Evolutionary conservation across 2,329 filamentous ascomycete genomes (phyloP).

Genomic region (Albifimbria verrucaria): DNA sequence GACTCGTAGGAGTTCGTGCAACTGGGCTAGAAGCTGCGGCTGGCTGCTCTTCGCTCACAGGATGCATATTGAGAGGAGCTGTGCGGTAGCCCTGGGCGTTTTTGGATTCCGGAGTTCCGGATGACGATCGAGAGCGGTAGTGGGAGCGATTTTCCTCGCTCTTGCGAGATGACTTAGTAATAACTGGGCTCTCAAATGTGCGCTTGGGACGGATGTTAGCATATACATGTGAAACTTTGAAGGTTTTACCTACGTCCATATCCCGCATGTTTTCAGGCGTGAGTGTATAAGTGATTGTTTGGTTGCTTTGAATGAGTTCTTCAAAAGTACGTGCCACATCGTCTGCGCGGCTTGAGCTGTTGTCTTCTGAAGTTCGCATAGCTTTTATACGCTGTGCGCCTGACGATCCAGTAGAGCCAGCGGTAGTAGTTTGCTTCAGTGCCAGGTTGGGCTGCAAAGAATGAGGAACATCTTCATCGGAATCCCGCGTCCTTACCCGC

Average conservation of each 20-base stretch:
- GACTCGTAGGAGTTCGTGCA: background rate
- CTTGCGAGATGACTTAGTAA: conserved; percentile 38
- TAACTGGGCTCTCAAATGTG: conserved; percentile 39
- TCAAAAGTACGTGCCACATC: conserved; percentile 70
- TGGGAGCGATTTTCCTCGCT: conserved; percentile 42
- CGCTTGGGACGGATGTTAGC: conserved; percentile 32
- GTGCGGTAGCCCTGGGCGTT: conserved; percentile 16
- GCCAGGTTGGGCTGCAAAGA: conserved; percentile 17
- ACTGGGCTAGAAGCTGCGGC: background rate
- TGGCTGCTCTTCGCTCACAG: conserved; percentile 1
- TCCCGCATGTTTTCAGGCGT: conserved; percentile 78
- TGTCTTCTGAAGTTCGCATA: conserved; percentile 58
- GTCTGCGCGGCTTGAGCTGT: conserved; percentile 42
- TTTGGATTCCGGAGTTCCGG: conserved; percentile 34
- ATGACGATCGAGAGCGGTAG: conserved; percentile 47
- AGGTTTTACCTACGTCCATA: conserved; percentile 57
- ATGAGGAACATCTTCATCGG: conserved; percentile 26
- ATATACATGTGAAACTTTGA: background rate
- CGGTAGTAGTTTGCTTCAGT: conserved; percentile 41
- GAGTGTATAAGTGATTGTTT: conserved; percentile 79
- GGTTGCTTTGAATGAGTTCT: conserved; percentile 75
- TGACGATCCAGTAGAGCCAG: conserved; percentile 50
- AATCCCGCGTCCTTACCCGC: conserved; percentile 28
- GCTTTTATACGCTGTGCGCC: conserved; percentile 48
- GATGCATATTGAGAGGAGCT: background rate